Evolutionary conservation across 768 basidiomycete species (phyloP).

Genomic region (Tricholoma furcatifolium): DNA sequence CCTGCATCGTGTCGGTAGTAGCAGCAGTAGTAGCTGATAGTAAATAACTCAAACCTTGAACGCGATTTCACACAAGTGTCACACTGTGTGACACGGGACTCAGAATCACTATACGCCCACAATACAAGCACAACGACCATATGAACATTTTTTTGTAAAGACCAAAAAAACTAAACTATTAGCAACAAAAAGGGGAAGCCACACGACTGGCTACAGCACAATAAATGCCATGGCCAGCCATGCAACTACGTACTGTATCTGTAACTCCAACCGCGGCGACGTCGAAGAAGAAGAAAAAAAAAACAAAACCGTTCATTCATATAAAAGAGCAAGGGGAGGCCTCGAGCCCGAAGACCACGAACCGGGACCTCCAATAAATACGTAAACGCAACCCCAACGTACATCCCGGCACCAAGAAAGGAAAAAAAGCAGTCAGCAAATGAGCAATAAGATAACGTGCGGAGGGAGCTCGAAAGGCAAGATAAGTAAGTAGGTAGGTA

Average conservation of each 20-base stretch:
- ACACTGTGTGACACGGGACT: too few species aligned
- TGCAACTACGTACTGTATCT: conserved; percentile 15
- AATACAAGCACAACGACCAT: too few species aligned
- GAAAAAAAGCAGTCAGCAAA: conserved; percentile 8
- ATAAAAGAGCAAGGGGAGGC: neutral
- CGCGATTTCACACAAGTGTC: neutral
- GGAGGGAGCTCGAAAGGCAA: too few species aligned
- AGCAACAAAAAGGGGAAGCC: neutral
- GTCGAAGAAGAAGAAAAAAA: neutral
- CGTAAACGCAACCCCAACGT: conserved; percentile 5
- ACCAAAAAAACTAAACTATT: neutral
- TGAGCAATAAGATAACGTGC: conserved; percentile 3
- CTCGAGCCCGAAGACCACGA: neutral
- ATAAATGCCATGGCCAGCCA: conserved; percentile 18
- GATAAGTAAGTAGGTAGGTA: conserved; percentile 4
- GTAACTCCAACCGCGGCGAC: conserved; percentile 1
- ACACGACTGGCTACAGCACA: conserved; percentile 17
- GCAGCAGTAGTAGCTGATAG: too few species aligned
- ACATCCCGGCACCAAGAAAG: conserved; percentile 14
- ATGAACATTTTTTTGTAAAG: too few species aligned
- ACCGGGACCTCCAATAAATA: conserved; percentile 13
- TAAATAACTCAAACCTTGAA: too few species aligned
- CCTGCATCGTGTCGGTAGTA: conserved; percentile 19
- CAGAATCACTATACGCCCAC: too few species aligned
- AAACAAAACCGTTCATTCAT: conserved; percentile 1